These are phyloP conservation scores for Mycena metata DNA, from an alignment of 768 basidiomycete species.

Conservation along the genomic window DNA sequence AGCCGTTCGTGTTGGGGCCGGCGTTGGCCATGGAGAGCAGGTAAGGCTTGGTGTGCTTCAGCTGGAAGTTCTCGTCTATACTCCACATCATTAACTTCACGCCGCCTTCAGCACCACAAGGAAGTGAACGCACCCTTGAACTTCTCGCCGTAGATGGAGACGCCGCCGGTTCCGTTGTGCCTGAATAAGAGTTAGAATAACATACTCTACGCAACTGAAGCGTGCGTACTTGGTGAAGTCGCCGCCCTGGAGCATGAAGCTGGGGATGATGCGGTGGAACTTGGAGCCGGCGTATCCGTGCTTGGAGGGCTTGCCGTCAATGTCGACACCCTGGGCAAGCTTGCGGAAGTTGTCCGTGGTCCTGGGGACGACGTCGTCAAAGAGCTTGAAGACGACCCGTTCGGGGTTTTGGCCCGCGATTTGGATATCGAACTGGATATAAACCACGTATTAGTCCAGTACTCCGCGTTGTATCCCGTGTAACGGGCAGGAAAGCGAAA, in stretches of 20 bases:
- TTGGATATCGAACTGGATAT: constrained; percentile 69
- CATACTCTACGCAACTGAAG: too few species aligned
- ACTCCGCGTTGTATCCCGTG: too few species aligned
- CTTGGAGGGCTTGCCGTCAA: constrained; percentile 47
- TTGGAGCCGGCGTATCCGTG: constrained; percentile 75
- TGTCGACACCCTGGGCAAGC: constrained; percentile 67
- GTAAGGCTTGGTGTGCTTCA: constrained; percentile 73
- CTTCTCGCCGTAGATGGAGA: constrained; percentile 87
- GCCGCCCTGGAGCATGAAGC: constrained; percentile 91
- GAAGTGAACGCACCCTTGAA: constrained; percentile 69
- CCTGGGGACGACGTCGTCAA: constrained; percentile 85
- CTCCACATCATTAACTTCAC: neutral
- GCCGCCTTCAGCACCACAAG: too few species aligned
- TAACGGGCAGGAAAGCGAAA: too few species aligned
- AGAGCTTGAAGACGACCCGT: constrained; percentile 86
- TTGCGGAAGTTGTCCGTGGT: constrained; percentile 88
- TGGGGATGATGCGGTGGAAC: constrained; percentile 84
- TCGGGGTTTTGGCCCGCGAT: constrained; percentile 73
- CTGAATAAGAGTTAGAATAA: too few species aligned
- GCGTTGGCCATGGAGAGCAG: constrained; percentile 92
- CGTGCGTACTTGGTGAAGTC: too few species aligned
- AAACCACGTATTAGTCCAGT: too few species aligned
- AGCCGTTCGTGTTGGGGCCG: constrained; percentile 85
- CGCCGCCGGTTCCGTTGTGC: constrained; percentile 85
- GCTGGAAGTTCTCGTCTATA: constrained; percentile 78